Conservation (phyloP, 495 filamentous ascomycete genomes). For the Penicillium simplicissimum region DNA sequence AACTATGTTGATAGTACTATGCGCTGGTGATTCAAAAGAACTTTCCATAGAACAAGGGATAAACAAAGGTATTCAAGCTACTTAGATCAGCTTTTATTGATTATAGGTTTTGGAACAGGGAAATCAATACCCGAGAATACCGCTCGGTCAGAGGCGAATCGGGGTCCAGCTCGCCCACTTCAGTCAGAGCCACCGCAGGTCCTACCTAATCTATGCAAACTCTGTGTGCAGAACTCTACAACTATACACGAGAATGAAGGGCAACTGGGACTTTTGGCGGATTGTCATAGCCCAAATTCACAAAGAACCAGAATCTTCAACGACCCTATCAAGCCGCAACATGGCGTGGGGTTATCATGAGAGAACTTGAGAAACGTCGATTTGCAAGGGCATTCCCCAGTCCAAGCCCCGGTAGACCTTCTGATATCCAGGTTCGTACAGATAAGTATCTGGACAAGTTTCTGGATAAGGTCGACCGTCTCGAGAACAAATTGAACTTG, state of each 20-base stretch:
- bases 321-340: background rate
- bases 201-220: background rate
- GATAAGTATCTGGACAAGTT: background rate
- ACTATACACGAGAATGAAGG: background rate
- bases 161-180: no score
- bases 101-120: no score
- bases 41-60: no score
- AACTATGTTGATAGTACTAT: background rate
- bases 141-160: no score
- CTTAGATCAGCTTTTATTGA: no score
- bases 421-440: background rate
- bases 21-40: no score
- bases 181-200: background rate
- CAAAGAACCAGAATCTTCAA: background rate
- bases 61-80: no score
- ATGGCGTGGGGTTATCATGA: background rate
- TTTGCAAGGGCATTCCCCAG: background rate
- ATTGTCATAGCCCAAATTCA: background rate
- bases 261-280: background rate
- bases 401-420: background rate
- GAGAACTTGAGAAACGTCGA: background rate
- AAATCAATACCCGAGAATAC: no score
- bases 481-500: background rate
- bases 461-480: background rate
- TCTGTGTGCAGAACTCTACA: background rate